These are phyloP conservation scores for Penicillium sumatraense DNA, from an alignment of 2,329 filamentous ascomycete species.

Conservation along the genomic window DNA sequence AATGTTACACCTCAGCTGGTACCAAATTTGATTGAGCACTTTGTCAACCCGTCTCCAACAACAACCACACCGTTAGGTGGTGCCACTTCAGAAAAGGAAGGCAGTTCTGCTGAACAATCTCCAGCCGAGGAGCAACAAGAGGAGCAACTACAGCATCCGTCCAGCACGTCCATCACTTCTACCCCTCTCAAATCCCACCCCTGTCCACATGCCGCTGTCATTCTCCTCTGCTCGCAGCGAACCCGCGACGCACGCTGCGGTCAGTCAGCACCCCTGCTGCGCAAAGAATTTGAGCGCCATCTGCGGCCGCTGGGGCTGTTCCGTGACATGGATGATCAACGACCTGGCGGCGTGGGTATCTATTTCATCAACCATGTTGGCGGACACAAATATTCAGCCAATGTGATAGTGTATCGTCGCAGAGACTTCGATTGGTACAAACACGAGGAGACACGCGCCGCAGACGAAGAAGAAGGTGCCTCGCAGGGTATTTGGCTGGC, in stretches of 20 bases:
- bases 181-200: constrained; percentile 61
- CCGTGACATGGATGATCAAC: constrained; percentile 83
- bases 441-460: constrained; percentile 31
- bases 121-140: constrained; percentile 18
- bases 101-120: neutral
- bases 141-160: constrained; percentile 19
- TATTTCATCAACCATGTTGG: constrained; percentile 97
- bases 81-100: constrained; percentile 29
- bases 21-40: constrained; percentile 70
- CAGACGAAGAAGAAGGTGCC: constrained; percentile 60
- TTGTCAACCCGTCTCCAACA: constrained; percentile 71
- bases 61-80: constrained; percentile 72
- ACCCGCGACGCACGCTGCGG: constrained; percentile 96
- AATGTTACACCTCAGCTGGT: constrained; percentile 79
- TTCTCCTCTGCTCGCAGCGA: constrained; percentile 90
- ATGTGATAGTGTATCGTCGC: constrained; percentile 86
- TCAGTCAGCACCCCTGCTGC: constrained; percentile 87
- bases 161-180: constrained; percentile 34
- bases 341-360: constrained; percentile 89
- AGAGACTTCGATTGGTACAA: constrained; percentile 48
- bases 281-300: constrained; percentile 86
- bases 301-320: constrained; percentile 82
- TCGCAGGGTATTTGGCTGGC: constrained; percentile 93
- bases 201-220: constrained; percentile 81
- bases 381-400: constrained; percentile 94